Base-by-base conservation (phyloP, 2,329 filamentous ascomycete species). In the Alternaria hordeiaustralica region DNA sequence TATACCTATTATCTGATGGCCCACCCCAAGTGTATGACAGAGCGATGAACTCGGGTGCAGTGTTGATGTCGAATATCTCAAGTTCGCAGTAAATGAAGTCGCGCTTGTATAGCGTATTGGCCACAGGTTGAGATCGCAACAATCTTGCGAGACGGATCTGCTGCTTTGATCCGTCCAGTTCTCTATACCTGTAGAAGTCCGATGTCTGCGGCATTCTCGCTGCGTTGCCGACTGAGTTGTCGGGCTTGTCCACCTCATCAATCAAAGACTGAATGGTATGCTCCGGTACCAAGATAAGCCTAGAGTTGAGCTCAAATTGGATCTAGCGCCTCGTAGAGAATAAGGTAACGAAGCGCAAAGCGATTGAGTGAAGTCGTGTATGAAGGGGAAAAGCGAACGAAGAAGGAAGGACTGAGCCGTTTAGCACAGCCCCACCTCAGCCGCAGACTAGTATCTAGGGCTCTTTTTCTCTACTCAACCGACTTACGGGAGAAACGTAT, bases 21-120 rank as follows among this genome's bases (percentile, higher is more conserved):
- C 15, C 21, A 18, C 55, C 60, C 47, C 47, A 62, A 7, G 55
- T 58, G 12, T 62, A 62, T n/a, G 56, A 63, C 2, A 60, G 46
- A 23, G 50, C 56, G 23, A 60, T 60, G 25, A 51, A 30, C 11
- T 53, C 26, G 8, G 50, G 57, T 36, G 36, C 30, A 21, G 21
- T 25, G 23, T 47, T 25, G n/a, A 53, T 20, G 21, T 60, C 46
- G 30, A 51, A 50, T 6, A 25, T 55, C 12, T 30, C 45, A 15
- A 63, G 46, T 41, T 26, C 36, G 33, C 36, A 55, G 20, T 51
- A 20, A 18, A 56, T 20, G 18, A 18, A 21, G n/a, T 25, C 30
- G 5, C 33, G 20, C 4, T 47, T n/a, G n/a, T 44, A 4, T 45
- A 41, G 26, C 23, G 41, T 20, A 9, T 43, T 18, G 5, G 18